Percentiles rank a stretch among this genome's conserved stretches.
These are phyloP conservation scores for Solanum clarkiae DNA, from an alignment of 257 asterid genomes.

Conservation along the genomic window DNA sequence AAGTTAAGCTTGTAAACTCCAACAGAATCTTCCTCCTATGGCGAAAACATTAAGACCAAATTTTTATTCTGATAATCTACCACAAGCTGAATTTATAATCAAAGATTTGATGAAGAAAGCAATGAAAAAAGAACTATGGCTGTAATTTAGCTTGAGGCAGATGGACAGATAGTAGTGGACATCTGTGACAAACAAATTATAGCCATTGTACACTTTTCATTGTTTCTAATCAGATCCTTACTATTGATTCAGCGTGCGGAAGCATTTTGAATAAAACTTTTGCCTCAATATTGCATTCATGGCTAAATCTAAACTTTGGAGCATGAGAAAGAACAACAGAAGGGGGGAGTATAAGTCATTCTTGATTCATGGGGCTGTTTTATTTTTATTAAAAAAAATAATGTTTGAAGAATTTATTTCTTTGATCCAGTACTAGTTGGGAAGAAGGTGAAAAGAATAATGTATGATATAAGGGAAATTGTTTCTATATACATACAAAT, in stretches of 20 bases:
- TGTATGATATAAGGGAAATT: not conserved
- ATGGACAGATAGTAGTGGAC: too few species aligned
- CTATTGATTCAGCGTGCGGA: slow-evolving; percentile 36
- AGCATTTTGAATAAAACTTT: too few species aligned
- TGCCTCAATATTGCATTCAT: too few species aligned
- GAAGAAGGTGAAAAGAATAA: not conserved
- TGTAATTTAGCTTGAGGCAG: too few species aligned
- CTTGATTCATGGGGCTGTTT: not conserved
- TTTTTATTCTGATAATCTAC: too few species aligned
- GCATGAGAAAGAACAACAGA: slow-evolving; percentile 9
- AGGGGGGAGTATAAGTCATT: slow-evolving; percentile 17
- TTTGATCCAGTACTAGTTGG: not conserved
- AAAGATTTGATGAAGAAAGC: slow-evolving; percentile 31
- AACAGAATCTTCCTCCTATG: too few species aligned
- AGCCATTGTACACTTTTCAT: slow-evolving; percentile 36
- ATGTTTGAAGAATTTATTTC: not conserved
- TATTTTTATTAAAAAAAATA: not conserved
- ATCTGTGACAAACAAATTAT: too few species aligned
- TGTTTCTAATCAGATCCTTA: slow-evolving; percentile 35
- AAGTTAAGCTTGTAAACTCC: too few species aligned
- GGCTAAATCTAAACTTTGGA: not conserved
- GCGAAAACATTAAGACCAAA: too few species aligned
- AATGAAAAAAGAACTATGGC: slow-evolving; percentile 37
- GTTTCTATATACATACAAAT: not conserved
- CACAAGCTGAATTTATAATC: slow-evolving; percentile 50